Evolutionary conservation across 805 yeast species (phyloP).

Genomic region (Yarrowia divulgata): DNA sequence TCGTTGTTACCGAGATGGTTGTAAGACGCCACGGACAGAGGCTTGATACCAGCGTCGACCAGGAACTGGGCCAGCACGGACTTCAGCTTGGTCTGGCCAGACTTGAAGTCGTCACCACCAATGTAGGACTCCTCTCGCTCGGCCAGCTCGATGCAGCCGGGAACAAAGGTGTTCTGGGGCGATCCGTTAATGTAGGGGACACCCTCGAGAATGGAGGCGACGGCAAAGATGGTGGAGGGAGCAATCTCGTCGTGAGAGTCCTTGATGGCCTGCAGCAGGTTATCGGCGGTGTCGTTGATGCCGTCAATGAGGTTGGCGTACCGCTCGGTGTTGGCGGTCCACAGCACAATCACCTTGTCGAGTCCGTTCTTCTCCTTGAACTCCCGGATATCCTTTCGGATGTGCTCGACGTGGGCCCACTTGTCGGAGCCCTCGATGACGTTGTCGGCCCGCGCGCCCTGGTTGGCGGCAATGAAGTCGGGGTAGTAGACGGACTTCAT

Average conservation of each 20-base stretch:
- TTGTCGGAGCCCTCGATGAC: constrained; percentile 74
- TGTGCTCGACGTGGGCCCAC: constrained; percentile 88
- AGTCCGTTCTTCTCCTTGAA: constrained; percentile 75
- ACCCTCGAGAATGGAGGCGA: constrained; percentile 87
- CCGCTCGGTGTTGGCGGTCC: constrained; percentile 98
- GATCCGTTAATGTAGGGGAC: constrained; percentile 95
- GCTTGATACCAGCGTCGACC: constrained; percentile 97
- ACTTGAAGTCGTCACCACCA: constrained; percentile 97
- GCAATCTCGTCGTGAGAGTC: constrained; percentile 81
- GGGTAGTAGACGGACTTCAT: constrained; percentile 91
- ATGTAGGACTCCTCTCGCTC: constrained; percentile 76
- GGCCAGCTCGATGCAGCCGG: constrained; percentile 91
- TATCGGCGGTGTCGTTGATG: constrained; percentile 88
- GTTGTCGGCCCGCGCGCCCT: constrained; percentile 89
- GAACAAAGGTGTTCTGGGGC: constrained; percentile 97
- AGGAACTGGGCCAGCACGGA: constrained; percentile 96
- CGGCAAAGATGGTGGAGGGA: constrained; percentile 93
- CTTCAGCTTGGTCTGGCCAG: constrained; percentile 94
- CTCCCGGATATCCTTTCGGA: constrained; percentile 80
- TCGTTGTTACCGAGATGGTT: constrained; percentile 97
- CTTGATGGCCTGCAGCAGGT: constrained; percentile 75
- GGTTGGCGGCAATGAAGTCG: constrained; percentile 95
- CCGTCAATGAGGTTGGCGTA: constrained; percentile 78
- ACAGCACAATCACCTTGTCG: constrained; percentile 87
- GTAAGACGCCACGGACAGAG: constrained; percentile 92